Evolutionary conservation across 2,329 filamentous ascomycete genomes (phyloP).

Genomic region (Hymenoscyphus repandus): DNA sequence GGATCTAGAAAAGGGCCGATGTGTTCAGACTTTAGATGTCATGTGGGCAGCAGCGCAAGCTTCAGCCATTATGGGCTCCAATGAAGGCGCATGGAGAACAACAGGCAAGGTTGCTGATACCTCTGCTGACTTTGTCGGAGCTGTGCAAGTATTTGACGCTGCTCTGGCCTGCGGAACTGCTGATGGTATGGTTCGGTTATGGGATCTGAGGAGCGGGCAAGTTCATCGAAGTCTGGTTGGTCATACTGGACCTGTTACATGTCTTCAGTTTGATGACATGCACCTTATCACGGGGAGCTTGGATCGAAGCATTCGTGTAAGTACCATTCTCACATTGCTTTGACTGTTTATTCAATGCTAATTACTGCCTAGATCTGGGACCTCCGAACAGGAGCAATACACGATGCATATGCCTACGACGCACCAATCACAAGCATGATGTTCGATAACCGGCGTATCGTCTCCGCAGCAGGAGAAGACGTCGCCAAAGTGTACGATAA

Average conservation of each 20-base stretch:
- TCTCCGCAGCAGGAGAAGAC: slow-evolving; percentile 82
- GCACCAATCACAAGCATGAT: slow-evolving; percentile 91
- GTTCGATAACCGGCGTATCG: slow-evolving; percentile 88
- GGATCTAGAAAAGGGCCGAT: slow-evolving; percentile 96
- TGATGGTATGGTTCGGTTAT: slow-evolving; percentile 92
- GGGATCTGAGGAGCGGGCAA: slow-evolving; percentile 94
- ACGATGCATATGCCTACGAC: slow-evolving; percentile 94
- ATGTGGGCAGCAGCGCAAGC: slow-evolving; percentile 96
- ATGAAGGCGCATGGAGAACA: slow-evolving; percentile 64
- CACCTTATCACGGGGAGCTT: slow-evolving; percentile 90
- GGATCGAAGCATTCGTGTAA: slow-evolving; percentile 89
- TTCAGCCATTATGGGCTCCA: slow-evolving; percentile 59
- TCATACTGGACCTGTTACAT: slow-evolving; percentile 90
- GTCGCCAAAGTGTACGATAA: slow-evolving; percentile 99
- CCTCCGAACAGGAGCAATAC: slow-evolving; percentile 89
- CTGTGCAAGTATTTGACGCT: slow-evolving; percentile 91
- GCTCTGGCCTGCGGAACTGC: slow-evolving; percentile 94
- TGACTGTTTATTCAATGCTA: slow-evolving; percentile 20
- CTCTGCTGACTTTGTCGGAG: slow-evolving; percentile 86
- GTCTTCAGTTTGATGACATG: slow-evolving; percentile 91
- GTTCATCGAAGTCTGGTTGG: slow-evolving; percentile 95
- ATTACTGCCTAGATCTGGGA: slow-evolving; percentile 81
- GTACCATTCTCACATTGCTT: slow-evolving; percentile 33
- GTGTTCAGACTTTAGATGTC: slow-evolving; percentile 94
- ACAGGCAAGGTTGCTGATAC: slow-evolving; percentile 59